phyloP scores from a whole-genome alignment of 2,329 filamentous ascomycete species.

The Eurotiales sp. region DNA sequence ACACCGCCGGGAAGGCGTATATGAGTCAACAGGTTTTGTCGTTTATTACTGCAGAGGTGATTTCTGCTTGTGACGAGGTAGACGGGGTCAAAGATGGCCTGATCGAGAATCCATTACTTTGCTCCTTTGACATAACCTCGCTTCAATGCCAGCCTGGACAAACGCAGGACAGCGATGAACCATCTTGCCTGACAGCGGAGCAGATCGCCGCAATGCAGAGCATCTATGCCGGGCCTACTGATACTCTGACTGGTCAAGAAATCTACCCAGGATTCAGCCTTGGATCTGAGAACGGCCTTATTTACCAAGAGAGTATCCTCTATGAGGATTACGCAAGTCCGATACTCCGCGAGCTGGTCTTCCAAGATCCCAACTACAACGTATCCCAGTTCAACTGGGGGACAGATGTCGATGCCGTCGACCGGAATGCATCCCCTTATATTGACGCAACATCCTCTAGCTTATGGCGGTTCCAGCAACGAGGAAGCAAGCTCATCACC shows the following conservation, averaged over 20 bases:
- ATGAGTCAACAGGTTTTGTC: too few species aligned
- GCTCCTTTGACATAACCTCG: constrained; percentile 9
- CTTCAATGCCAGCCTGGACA: constrained; percentile 2
- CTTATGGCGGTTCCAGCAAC: constrained; percentile 11
- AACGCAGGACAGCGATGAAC: neutral
- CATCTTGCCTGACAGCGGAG: constrained; percentile 11
- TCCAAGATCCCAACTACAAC: constrained; percentile 35
- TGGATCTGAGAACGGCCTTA: constrained; percentile 39
- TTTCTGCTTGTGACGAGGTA: too few species aligned
- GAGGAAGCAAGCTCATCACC: constrained; percentile 35
- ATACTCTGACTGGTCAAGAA: constrained; percentile 19
- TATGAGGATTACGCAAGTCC: constrained; percentile 29
- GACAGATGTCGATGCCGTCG: constrained; percentile 26
- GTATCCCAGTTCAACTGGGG: constrained; percentile 35
- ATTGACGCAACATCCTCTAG: constrained; percentile 38
- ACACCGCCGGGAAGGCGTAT: too few species aligned
- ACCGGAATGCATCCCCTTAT: constrained; percentile 28
- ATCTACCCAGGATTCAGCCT: constrained; percentile 41
- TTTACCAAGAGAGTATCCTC: constrained; percentile 32
- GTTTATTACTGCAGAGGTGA: too few species aligned
- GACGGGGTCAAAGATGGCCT: constrained; percentile 25
- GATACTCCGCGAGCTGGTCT: constrained; percentile 41
- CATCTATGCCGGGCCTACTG: constrained; percentile 25
- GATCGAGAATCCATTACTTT: constrained; percentile 16
- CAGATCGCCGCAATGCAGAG: constrained; percentile 8